These are phyloP conservation scores for Hypoxylon sp. DNA, from an alignment of 2,329 filamentous ascomycete genomes.

Conservation along the genomic window DNA sequence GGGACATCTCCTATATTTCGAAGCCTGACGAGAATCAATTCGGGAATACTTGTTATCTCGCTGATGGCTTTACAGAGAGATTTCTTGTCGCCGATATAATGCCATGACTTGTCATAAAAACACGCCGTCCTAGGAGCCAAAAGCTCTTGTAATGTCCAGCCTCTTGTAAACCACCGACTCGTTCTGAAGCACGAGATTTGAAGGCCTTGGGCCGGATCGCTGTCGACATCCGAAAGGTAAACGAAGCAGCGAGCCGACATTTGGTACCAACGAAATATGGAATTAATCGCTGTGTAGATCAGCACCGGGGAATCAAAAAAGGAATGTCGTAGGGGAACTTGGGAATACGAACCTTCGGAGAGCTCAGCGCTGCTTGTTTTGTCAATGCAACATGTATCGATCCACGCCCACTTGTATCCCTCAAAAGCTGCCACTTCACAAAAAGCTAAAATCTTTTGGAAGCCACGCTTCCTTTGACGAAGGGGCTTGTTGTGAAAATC, in stretches of 20 bases:
- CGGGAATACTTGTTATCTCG: slow-evolving; percentile 5
- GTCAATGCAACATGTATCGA: slow-evolving; percentile 17
- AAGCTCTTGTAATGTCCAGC: slow-evolving; percentile 20
- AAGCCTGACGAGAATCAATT: not conserved
- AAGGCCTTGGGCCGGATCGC: not conserved
- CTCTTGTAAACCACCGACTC: slow-evolving; percentile 23
- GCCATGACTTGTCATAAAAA: slow-evolving; percentile 22
- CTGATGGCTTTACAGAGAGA: not conserved
- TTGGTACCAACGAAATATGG: slow-evolving; percentile 25
- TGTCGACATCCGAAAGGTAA: slow-evolving; percentile 17
- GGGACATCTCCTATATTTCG: not conserved
- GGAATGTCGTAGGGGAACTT: not conserved
- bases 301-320: not conserved
- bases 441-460: not conserved
- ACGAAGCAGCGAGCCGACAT: slow-evolving; percentile 4
- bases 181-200: not conserved
- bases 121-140: slow-evolving; percentile 1
- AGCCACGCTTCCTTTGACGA: not conserved
- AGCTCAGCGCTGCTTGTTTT: slow-evolving; percentile 7
- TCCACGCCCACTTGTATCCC: slow-evolving; percentile 1
- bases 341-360: not conserved
- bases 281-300: slow-evolving; percentile 20
- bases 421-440: not conserved
- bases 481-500: not conserved
- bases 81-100: not conserved